Conservation (phyloP, 2,329 filamentous ascomycete genomes). For the Nemania sp. region DNA sequence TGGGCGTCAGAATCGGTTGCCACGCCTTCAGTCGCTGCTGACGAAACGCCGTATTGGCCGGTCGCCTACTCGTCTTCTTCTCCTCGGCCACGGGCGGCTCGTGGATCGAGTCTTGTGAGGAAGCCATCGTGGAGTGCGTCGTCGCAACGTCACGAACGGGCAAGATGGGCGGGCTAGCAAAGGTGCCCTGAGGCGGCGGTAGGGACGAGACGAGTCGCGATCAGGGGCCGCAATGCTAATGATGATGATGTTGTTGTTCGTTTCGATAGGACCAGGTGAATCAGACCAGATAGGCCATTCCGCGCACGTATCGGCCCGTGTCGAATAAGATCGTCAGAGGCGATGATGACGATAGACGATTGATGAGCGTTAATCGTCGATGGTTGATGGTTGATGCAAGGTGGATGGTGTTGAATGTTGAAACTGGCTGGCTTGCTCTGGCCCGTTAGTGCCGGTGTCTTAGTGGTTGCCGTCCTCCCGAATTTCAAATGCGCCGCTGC, state of each 20-base stretch:
- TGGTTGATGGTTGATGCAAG: neutral
- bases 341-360: neutral
- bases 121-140: constrained; percentile 26
- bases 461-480: constrained; percentile 14
- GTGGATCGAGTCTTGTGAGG: constrained; percentile 17
- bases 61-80: constrained; percentile 89
- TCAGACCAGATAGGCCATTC: no score
- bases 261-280: no score
- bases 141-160: no score
- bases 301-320: no score
- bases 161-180: neutral
- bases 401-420: constrained; percentile 6
- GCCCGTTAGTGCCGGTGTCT: neutral
- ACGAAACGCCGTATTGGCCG: constrained; percentile 93
- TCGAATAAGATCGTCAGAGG: neutral
- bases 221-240: no score
- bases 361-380: neutral
- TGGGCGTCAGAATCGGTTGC: constrained; percentile 97
- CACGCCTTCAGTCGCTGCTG: constrained; percentile 98
- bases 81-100: constrained; percentile 48
- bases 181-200: neutral
- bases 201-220: no score
- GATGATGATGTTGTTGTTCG: no score
- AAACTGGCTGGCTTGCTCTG: neutral
- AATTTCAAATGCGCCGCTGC: constrained; percentile 22